These are phyloP conservation scores for Wickerhamiella azyma DNA, from an alignment of 805 yeast species.

Conservation along the genomic window DNA sequence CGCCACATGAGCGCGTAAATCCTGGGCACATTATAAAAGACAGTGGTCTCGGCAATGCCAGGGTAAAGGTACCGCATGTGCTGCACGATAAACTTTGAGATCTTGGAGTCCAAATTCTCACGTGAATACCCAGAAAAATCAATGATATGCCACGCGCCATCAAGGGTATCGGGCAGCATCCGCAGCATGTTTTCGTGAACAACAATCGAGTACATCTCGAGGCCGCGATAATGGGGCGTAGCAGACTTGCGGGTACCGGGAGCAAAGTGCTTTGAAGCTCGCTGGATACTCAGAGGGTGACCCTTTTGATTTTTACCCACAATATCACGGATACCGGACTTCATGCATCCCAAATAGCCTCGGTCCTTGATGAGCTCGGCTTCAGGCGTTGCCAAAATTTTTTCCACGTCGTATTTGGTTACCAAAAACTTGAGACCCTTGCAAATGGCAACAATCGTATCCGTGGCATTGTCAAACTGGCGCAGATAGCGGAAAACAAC, in stretches of 20 bases:
- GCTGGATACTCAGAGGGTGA: neutral
- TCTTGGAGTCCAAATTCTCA: neutral
- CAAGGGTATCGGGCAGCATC: neutral
- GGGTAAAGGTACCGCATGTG: neutral
- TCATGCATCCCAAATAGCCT: neutral
- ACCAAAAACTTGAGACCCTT: neutral
- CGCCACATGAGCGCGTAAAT: neutral
- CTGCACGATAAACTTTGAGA: neutral
- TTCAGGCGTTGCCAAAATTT: neutral
- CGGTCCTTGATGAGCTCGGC: neutral
- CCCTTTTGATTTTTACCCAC: neutral
- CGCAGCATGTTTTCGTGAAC: neutral
- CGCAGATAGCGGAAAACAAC: neutral
- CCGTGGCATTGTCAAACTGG: neutral
- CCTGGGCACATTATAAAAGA: neutral
- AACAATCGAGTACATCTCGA: neutral
- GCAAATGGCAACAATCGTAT: neutral
- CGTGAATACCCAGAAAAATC: neutral
- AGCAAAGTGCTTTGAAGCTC: neutral
- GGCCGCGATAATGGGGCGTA: neutral
- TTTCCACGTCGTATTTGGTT: neutral
- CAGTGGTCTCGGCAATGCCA: neutral
- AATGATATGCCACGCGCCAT: neutral
- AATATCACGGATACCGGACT: neutral
- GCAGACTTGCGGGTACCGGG: neutral